These are phyloP conservation scores for Wallacemonas collosoma DNA, from an alignment of 208 protist species.

Conservation along the genomic window DNA sequence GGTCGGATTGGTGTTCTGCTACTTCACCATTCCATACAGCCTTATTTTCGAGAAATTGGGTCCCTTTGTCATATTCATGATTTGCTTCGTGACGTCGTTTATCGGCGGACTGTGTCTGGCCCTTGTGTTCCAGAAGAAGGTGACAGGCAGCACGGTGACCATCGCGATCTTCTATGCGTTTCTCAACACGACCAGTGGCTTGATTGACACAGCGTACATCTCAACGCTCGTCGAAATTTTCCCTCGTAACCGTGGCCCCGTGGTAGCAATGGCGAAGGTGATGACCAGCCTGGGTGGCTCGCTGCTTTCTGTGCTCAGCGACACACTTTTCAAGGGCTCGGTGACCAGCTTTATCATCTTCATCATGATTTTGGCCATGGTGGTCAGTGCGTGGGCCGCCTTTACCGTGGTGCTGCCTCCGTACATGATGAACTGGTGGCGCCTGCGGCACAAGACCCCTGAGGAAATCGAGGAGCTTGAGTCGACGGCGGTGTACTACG, in stretches of 20 bases:
- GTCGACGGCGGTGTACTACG: conserved; percentile 37
- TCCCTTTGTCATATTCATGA: conserved; percentile 42
- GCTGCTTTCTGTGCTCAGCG: conserved; percentile 42
- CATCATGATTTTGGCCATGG: conserved; percentile 42
- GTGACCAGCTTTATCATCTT: conserved; percentile 61
- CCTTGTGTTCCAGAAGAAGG: conserved; percentile 36
- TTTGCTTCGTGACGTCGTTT: conserved; percentile 31
- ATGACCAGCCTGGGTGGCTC: conserved; percentile 76
- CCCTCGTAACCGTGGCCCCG: conserved; percentile 66
- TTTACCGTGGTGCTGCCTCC: conserved; percentile 59
- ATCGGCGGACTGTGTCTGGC: conserved; percentile 46
- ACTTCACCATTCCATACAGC: conserved; percentile 67
- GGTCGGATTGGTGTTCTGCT: conserved; percentile 73
- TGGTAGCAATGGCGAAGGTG: conserved; percentile 71
- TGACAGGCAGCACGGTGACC: conserved; percentile 51
- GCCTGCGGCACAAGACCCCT: conserved; percentile 43
- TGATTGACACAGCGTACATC: conserved; percentile 55
- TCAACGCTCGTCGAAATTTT: conserved; percentile 60
- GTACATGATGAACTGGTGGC: conserved; percentile 69
- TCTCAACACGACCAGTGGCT: conserved; percentile 49
- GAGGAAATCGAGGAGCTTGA: conserved; percentile 39
- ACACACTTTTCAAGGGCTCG: conserved; percentile 48
- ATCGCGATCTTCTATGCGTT: conserved; percentile 68
- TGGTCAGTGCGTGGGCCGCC: conserved; percentile 42
- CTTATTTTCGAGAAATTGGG: conserved; percentile 59